phyloP scores from a whole-genome alignment of 192 early-diverging fungal genomes.

The Spizellomyces sp. region DNA sequence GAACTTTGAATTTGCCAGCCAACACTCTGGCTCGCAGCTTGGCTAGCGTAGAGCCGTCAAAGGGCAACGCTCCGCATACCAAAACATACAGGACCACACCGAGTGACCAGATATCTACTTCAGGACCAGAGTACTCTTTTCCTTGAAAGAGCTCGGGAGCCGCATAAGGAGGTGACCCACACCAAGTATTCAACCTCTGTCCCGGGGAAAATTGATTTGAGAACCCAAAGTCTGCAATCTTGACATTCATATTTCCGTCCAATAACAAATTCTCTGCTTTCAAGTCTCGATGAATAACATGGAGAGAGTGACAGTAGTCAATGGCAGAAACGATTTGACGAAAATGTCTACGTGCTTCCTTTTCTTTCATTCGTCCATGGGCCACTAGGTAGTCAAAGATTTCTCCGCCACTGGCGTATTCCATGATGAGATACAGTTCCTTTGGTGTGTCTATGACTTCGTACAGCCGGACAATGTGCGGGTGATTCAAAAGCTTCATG shows the following conservation, averaged over 20 bases:
- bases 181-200: constrained; percentile 63
- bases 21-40: constrained; percentile 56
- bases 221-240: constrained; percentile 69
- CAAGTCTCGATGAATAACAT: constrained; percentile 60
- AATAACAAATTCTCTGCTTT: constrained; percentile 65
- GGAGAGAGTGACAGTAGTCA: constrained; percentile 60
- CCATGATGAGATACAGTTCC: constrained; percentile 64
- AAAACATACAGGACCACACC: constrained; percentile 91
- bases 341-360: constrained; percentile 59
- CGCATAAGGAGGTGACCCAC: constrained; percentile 63
- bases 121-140: constrained; percentile 88
- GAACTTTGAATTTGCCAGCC: constrained; percentile 59
- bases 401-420: constrained; percentile 63
- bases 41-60: constrained; percentile 61
- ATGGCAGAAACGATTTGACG: constrained; percentile 60
- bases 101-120: constrained; percentile 95
- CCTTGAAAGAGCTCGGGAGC: constrained; percentile 69
- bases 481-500: constrained; percentile 63
- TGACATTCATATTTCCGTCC: constrained; percentile 65
- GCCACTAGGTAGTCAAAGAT: constrained; percentile 69
- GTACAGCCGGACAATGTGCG: constrained; percentile 61
- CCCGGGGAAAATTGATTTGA: constrained; percentile 64
- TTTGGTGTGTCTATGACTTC: constrained; percentile 70
- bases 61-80: constrained; percentile 68
- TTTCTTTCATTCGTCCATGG: constrained; percentile 67